These are phyloP conservation scores for Termitomyces heimii DNA, from an alignment of 768 basidiomycete species.

Conservation along the genomic window DNA sequence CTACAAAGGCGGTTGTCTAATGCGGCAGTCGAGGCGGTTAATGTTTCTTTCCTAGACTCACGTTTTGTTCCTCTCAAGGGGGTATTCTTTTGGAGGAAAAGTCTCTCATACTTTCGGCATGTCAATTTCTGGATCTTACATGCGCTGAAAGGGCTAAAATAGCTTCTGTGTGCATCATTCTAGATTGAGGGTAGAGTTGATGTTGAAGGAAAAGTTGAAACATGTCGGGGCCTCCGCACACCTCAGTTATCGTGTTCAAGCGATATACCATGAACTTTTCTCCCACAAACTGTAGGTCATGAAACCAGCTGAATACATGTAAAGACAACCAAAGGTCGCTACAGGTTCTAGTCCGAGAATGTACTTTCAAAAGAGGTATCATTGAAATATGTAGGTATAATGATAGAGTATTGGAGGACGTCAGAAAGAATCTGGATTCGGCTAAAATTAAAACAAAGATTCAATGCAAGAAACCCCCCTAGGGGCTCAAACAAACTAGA, in stretches of 20 bases:
- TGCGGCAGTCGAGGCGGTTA: constrained; percentile 4
- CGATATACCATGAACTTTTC: neutral
- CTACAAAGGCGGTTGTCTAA: too few species aligned
- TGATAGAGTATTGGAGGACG: neutral
- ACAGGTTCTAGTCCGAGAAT: neutral
- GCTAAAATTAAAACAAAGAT: too few species aligned
- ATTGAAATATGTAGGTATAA: neutral
- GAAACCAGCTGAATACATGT: neutral
- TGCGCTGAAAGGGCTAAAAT: too few species aligned
- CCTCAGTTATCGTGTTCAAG: neutral
- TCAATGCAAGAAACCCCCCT: too few species aligned
- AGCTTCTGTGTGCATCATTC: neutral
- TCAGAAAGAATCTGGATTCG: neutral
- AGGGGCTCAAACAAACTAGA: neutral
- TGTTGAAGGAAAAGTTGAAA: too few species aligned
- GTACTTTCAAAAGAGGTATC: neutral
- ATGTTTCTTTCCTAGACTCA: neutral
- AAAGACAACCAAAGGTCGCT: too few species aligned
- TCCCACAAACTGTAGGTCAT: neutral
- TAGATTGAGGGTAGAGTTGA: neutral
- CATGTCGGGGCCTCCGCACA: neutral
- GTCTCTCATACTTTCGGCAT: constrained; percentile 26
- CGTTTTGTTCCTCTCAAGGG: constrained; percentile 18
- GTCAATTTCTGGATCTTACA: neutral
- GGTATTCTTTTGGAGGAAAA: constrained; percentile 34